Percentiles rank a stretch among this genome's conserved stretches.
Conservation (phyloP, 768 basidiomycete species). For the Lepiota venenata region DNA sequence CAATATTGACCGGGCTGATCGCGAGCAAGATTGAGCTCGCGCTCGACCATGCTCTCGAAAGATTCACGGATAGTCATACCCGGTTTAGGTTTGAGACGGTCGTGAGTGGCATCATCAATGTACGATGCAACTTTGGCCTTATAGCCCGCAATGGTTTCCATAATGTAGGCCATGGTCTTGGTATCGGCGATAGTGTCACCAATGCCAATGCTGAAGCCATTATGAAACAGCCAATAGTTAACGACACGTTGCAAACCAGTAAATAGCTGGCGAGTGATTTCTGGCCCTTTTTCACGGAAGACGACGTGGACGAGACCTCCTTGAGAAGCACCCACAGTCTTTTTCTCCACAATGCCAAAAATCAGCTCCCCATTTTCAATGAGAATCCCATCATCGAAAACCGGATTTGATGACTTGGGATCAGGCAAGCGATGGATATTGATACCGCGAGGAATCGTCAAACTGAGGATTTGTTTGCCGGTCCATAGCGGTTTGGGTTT, state of each 20-base stretch:
- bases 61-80: constrained; percentile 99
- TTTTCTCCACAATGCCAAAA: constrained; percentile 95
- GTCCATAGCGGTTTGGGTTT: constrained; percentile 98
- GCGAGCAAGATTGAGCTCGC: constrained; percentile 90
- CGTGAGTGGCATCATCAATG: constrained; percentile 81
- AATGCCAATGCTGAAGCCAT: constrained; percentile 98
- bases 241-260: constrained; percentile 93
- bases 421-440: constrained; percentile 85
- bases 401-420: constrained; percentile 74
- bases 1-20: constrained; percentile 94
- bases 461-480: constrained; percentile 92
- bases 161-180: constrained; percentile 85
- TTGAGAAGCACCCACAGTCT: constrained; percentile 95
- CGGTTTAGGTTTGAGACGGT: constrained; percentile 83
- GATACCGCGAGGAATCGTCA: constrained; percentile 93
- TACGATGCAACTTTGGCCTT: constrained; percentile 78
- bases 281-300: constrained; percentile 96
- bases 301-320: constrained; percentile 96
- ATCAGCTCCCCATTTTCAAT: constrained; percentile 97
- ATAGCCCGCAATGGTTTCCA: constrained; percentile 73
- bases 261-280: constrained; percentile 86
- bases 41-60: constrained; percentile 91
- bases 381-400: constrained; percentile 91
- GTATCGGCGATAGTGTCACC: constrained; percentile 96
- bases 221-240: constrained; percentile 99